Evolutionary conservation across 176 grass and related monocot genomes (phyloP).

Genomic region (Aegilops speltoides): DNA sequence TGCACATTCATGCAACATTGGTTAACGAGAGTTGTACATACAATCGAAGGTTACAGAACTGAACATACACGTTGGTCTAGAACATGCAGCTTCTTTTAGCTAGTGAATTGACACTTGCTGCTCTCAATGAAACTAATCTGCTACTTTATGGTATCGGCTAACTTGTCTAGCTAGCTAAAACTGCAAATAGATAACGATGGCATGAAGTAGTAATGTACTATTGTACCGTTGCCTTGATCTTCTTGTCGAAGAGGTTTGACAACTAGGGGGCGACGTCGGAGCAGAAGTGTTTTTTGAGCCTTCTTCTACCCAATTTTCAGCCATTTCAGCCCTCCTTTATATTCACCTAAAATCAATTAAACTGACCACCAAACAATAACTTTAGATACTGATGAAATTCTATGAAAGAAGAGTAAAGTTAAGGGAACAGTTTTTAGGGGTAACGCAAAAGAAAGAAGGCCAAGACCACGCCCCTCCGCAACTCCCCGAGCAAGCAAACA

Average conservation of each 20-base stretch:
- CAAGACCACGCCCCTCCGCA: neutral
- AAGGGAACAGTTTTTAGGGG: neutral
- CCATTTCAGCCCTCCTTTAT: conserved; percentile 35
- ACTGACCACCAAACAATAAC: neutral
- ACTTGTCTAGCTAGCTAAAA: conserved; percentile 13
- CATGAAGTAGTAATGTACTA: neutral
- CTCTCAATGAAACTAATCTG: neutral
- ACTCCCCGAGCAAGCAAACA: neutral
- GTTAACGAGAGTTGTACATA: neutral
- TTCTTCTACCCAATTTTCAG: conserved; percentile 42
- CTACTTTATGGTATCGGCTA: neutral
- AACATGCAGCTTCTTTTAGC: neutral
- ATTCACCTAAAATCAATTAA: conserved; percentile 20
- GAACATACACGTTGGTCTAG: neutral
- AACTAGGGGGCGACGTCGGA: neutral
- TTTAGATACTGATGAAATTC: neutral
- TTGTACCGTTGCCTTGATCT: conserved; percentile 38
- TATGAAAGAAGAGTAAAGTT: conserved; percentile 14
- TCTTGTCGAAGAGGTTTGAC: conserved; percentile 9
- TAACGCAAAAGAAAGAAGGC: neutral
- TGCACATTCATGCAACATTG: neutral
- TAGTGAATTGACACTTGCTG: neutral
- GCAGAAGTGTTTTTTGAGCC: conserved; percentile 24
- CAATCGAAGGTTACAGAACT: conserved; percentile 9
- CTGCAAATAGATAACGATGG: neutral